Base-by-base conservation (phyloP, 1,284 basidiomycete species). In the Hemileia vastatrix region DNA sequence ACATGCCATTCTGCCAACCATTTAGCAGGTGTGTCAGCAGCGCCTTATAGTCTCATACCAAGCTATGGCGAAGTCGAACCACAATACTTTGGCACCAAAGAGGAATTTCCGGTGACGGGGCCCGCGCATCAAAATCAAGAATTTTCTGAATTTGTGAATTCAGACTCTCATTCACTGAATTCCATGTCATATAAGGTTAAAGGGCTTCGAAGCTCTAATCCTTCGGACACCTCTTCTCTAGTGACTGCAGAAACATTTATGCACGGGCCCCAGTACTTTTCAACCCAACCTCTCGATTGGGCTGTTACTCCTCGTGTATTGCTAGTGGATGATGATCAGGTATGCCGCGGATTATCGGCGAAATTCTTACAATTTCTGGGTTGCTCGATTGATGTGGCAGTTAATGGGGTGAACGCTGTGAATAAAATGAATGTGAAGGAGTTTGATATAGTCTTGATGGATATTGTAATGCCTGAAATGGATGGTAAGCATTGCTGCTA, bases 281-380 rank as follows among this genome's bases (percentile, higher is more conserved):
- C n/a, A n/a, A n/a, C n/a, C n/a, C n/a, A n/a, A n/a, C n/a, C n/a
- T n/a, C n/a, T n/a, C n/a, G n/a, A n/a, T n/a, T 74, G 71, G 72
- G 70, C 76, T 0, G 72, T 76, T 2, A 76, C 76, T 11, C 77
- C 77, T 3, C 68, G 74, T 1, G 92, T 96, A 57, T 77, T 97
- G 57, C 82, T 97, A 3, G 93, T 97, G 15, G 93, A 97, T 75
- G 93, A 97, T 76, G 93, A 97, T 73, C 87, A 87, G 13, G 90
- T 96, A 23, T 92, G 86, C 74, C 79, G 93, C 57, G 86, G 86
- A 71, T 77, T 97, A 63, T 87, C 87, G 67, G 88, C 84, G 80
- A 95, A 94, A 78, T 95, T 96, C 76, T 77, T 97, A 73, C 87
- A 95, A 77, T 87, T 96, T 53, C 94, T 94, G 77, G 93, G 93